Evolutionary conservation across 2,329 filamentous ascomycete genomes (phyloP), one percentile per base, ranked within the genome.

Genomic region (Aspergillus sp.): DNA sequence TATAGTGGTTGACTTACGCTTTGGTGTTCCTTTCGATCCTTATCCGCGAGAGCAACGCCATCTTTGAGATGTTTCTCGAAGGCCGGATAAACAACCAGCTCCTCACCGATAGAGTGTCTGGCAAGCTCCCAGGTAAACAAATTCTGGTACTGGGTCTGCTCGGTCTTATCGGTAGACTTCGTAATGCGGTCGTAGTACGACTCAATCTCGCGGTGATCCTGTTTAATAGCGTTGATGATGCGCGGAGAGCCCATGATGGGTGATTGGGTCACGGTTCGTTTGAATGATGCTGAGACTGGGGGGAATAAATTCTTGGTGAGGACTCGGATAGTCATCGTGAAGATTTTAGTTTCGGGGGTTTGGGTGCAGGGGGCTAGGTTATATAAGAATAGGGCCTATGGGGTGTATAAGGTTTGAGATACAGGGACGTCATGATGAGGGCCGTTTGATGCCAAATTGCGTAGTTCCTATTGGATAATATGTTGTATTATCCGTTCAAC

Each of bases 71-170:
- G 43, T 19, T 25, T 45, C 20, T 45, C 43, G 32, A 45, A 38
- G 5, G 43, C 43, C 10, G 43, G 43, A 45, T 45, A 45, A 12
- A 45, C 30, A 20, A 45, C 43, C 3, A 45, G 13, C 22, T 45
- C 43, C 32, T 45, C 43, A 10, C 43, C 32, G 6, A 45, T 22
- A 5, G 43, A 39, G 19, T 45, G 43, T 9, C 43, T 17, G 7
- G 43, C 43, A 9, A 45, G 19, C 9, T 45, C 43, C 43, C 43
- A 45, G 1, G 43, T 45, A n/a, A 45, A 45, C 12, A 23, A 13
- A 22, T 45, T 45, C 30, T 45, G 43, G n/a, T 23, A 45, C 19
- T 38, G 27, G 2, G 32, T 17, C 23, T 38, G 15, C 19, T 45
- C 43, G 10, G 19, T 22, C 7, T 9, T 20, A 22, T 45, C 32